Evolutionary conservation across 768 basidiomycete species (phyloP).

Genomic region (Leccinum aurantiacum): DNA sequence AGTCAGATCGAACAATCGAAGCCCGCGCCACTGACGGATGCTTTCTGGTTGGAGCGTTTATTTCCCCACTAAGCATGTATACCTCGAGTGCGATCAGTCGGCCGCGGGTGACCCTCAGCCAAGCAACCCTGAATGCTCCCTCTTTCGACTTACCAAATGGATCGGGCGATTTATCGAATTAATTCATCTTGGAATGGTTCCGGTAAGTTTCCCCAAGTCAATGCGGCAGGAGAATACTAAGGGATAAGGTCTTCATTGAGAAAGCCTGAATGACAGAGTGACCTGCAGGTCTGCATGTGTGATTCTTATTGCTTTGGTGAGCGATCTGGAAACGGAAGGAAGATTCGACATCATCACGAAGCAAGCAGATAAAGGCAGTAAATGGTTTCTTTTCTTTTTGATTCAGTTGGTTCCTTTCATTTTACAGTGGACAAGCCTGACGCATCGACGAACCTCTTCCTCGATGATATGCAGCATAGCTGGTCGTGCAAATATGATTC

Average conservation of each 20-base stretch:
- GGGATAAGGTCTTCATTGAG: slow-evolving; percentile 4
- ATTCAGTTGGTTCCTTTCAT: not conserved
- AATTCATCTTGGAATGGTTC: not conserved
- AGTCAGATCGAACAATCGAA: not conserved
- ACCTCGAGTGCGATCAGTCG: slow-evolving; percentile 39
- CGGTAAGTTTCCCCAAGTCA: slow-evolving; percentile 5
- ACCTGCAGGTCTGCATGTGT: slow-evolving; percentile 13
- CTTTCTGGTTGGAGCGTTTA: slow-evolving; percentile 30
- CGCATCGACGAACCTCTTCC: slow-evolving; percentile 27
- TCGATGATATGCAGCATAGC: slow-evolving; percentile 32
- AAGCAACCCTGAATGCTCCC: not conserved
- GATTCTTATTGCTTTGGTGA: slow-evolving; percentile 16
- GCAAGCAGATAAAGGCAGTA: slow-evolving; percentile 43
- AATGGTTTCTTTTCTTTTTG: slow-evolving; percentile 21
- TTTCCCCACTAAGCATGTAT: slow-evolving; percentile 36
- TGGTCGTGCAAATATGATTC: slow-evolving; percentile 42
- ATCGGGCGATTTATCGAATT: not conserved
- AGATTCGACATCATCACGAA: slow-evolving; percentile 38
- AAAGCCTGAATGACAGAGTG: slow-evolving; percentile 16
- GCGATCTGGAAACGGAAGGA: slow-evolving; percentile 11
- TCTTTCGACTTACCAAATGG: slow-evolving; percentile 1
- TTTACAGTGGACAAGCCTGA: not conserved
- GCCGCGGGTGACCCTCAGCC: slow-evolving; percentile 33
- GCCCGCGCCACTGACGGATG: slow-evolving; percentile 45
- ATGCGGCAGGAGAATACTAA: not conserved